Base-by-base conservation (phyloP, 2,329 filamentous ascomycete species). In the Xylariaceae sp. region DNA sequence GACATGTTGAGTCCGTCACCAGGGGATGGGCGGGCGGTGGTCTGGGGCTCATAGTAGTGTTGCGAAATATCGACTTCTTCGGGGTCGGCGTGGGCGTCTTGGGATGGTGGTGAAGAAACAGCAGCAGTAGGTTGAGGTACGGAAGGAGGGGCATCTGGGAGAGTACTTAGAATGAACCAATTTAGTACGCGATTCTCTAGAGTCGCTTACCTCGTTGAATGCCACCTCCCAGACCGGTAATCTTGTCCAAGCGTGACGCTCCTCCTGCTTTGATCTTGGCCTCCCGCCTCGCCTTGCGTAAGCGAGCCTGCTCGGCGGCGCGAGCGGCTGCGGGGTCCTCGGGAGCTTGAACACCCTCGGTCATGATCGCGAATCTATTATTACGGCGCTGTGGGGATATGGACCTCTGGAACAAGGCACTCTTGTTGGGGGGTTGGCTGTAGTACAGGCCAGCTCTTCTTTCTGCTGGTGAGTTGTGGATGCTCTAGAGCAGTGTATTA, bases 11-110 rank as follows among this genome's bases (percentile, higher is more conserved):
- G 56, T 17, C 62, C 53, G 44, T 65, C 60, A 39, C 60, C 48
- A 24, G 63, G 53, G 38, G 69, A 56, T 39, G 68, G 55, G 39
- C 67, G 64, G 17, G 66, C 53, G 31, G 69, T 67, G 9, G 66
- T 64, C 18, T 67, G 64, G 1, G 81, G 82, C 26, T 74, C 64
- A 64, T 85, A 86, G 64, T 75, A 83, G 65, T 87, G 84, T 49
- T 83, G 66, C n/a, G 84, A 87, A 52, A 91, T 89, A 61, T 90
- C 86, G 49, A 88, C 76, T 62, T 89, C 87, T 4, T 82, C 85
- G 4, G 86, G 86, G 54, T 87, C 83, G 42, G 73, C 79, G 19
- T 62, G 59, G 17, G 62, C 49, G 19, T 57, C 38, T 7, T 59
- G 32, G 30, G 55, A 37, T 31, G 65, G 53, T 13, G 61, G 59